Evolutionary conservation across 2,329 filamentous ascomycete species (phyloP).

Genomic region (Trichoderma koningiopsis): DNA sequence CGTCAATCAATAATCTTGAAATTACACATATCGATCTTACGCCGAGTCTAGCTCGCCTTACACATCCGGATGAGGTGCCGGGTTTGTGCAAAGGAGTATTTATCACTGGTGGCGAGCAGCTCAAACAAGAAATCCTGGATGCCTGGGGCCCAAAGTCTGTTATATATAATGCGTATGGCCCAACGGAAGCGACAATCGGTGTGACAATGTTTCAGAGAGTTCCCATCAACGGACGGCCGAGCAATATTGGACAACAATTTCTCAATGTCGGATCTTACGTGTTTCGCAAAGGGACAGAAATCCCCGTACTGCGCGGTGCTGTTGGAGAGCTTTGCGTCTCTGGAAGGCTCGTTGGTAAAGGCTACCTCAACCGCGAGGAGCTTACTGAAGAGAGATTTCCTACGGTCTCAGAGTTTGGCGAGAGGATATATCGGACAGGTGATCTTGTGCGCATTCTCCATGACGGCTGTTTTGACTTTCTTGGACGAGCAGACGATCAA

Average conservation of each 20-base stretch:
- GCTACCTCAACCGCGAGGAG: constrained; percentile 80
- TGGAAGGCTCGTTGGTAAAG: constrained; percentile 83
- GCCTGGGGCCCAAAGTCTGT: constrained; percentile 77
- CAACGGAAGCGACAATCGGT: constrained; percentile 90
- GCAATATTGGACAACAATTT: constrained; percentile 87
- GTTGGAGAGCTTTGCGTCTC: constrained; percentile 89
- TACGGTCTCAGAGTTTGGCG: constrained; percentile 55
- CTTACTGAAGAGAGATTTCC: constrained; percentile 79
- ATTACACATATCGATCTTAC: constrained; percentile 94
- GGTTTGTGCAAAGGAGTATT: constrained; percentile 81
- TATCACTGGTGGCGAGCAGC: constrained; percentile 86
- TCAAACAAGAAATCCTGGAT: constrained; percentile 87
- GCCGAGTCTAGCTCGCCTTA: constrained; percentile 77
- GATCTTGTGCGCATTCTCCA: constrained; percentile 82
- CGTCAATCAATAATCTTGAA: constrained; percentile 67
- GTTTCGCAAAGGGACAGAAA: constrained; percentile 66
- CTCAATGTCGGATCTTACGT: constrained; percentile 86
- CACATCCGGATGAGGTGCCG: constrained; percentile 79
- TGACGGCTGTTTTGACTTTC: constrained; percentile 82
- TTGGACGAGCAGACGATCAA: constrained; percentile 87
- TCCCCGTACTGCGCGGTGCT: constrained; percentile 73
- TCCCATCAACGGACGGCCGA: constrained; percentile 73
- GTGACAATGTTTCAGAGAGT: constrained; percentile 88
- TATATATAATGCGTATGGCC: constrained; percentile 91
- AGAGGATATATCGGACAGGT: constrained; percentile 81